Evolutionary conservation across 805 yeast species (phyloP), one percentile per base, ranked within the genome.

Genomic region (Pichia thaimueangensis): DNA sequence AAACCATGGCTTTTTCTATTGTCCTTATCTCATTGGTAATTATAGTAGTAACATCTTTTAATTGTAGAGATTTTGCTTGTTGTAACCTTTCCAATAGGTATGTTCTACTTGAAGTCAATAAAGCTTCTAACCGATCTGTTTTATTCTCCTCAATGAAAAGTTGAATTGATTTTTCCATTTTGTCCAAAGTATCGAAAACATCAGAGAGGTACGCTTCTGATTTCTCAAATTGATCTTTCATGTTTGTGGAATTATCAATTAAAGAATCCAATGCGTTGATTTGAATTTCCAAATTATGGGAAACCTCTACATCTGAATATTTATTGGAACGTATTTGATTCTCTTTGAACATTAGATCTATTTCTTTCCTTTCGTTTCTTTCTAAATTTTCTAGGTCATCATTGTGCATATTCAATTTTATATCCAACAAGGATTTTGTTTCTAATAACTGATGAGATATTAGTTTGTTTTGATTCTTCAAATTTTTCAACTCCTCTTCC

Each of bases 351-450:
- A 48, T 28, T 11, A 39, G 25, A 7, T 30, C 12, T 13, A 53
- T 49, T 36, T 53, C 60, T 9, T 28, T 24, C 22, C 45, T 47
- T 37, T 58, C 58, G 16, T 31, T 35, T 4, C 46, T 30, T 23
- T 56, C 57, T 5, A 63, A 42, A 30, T 41, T 46, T 13, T 53
- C 55, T 15, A 62, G 42, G 3, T 60, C 49, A 29, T 69, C 70
- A 13, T 67, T 67, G 45, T 68, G 71, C 32, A 64, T 64, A 11
- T 74, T 68, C 0, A 75, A 54, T 47, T 63, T 67, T 43, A 74
- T 70, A 42, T 75, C 80, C 21, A 76, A 48, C 3, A 75, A 65
- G 3, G 79, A 73, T 49, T 71, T 68, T 1, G 80, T 66, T 16
- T 65, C 67, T 21, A 62, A 58, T 23, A 74, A 57, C 50, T 74